Conservation (phyloP, 2,329 filamentous ascomycete species). For the Calonectria pseudoturangicola region DNA sequence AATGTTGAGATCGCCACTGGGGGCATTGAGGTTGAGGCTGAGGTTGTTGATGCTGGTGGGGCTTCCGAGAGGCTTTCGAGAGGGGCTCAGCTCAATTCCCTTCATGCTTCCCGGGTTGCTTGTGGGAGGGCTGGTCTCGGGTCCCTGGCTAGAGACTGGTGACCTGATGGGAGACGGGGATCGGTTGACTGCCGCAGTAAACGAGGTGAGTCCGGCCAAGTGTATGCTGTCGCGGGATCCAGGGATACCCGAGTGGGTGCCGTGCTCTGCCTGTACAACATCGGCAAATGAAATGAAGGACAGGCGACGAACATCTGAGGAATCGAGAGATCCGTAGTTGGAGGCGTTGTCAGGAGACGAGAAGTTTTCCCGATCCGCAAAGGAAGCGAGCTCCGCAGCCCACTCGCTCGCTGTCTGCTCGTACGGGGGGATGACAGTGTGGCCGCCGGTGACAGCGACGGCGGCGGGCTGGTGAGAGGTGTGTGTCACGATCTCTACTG, state of each 20-base stretch:
- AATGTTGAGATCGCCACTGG: slow-evolving; percentile 83
- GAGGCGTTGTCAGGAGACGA: slow-evolving; percentile 77
- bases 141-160: slow-evolving; percentile 82
- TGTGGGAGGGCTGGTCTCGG: slow-evolving; percentile 82
- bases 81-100: slow-evolving; percentile 82
- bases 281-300: slow-evolving; percentile 99
- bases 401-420: slow-evolving; percentile 69
- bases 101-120: slow-evolving; percentile 85
- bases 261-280: slow-evolving; percentile 90
- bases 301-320: slow-evolving; percentile 84
- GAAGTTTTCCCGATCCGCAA: slow-evolving; percentile 66
- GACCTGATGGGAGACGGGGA: slow-evolving; percentile 89
- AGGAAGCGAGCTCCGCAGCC: slow-evolving; percentile 75
- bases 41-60: slow-evolving; percentile 74
- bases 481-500: slow-evolving; percentile 94
- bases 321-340: slow-evolving; percentile 86
- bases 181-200: slow-evolving; percentile 74
- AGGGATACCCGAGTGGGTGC: slow-evolving; percentile 69
- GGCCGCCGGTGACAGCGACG: slow-evolving; percentile 76
- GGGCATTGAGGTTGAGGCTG: slow-evolving; percentile 56
- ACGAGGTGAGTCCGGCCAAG: slow-evolving; percentile 78
- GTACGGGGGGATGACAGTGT: slow-evolving; percentile 58
- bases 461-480: slow-evolving; percentile 87
- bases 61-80: slow-evolving; percentile 76
- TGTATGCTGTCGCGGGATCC: slow-evolving; percentile 82